Conservation (phyloP, 345 rosid species). For the Heritiera fomes region DNA sequence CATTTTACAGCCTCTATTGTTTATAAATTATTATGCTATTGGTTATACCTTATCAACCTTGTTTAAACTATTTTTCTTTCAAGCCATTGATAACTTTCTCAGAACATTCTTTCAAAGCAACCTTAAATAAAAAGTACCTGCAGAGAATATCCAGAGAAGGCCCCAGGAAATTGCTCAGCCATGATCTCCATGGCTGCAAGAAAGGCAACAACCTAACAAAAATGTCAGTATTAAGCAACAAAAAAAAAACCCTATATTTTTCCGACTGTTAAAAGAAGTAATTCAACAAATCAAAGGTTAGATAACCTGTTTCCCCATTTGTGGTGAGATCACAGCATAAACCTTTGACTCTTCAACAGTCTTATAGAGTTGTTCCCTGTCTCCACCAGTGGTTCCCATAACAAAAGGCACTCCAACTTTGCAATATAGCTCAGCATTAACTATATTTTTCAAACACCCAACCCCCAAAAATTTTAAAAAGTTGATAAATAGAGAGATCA, state of each 20-base stretch:
- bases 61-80: neutral
- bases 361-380: slow-evolving; percentile 59
- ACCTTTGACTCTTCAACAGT: slow-evolving; percentile 64
- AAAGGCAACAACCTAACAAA: slow-evolving; percentile 85
- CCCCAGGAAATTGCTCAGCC: slow-evolving; percentile 97
- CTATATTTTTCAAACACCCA: slow-evolving; percentile 38
- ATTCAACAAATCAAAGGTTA: neutral
- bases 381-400: slow-evolving; percentile 98
- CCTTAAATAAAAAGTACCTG: slow-evolving; percentile 42
- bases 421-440: slow-evolving; percentile 76
- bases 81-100: neutral
- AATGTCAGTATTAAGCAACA: slow-evolving; percentile 25
- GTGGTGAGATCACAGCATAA: slow-evolving; percentile 95
- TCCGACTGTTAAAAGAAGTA: slow-evolving; percentile 1
- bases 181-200: slow-evolving; percentile 97
- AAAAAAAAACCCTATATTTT: neutral
- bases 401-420: slow-evolving; percentile 97
- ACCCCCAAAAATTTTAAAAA: neutral
- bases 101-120: neutral
- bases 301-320: slow-evolving; percentile 95
- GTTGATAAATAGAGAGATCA: neutral
- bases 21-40: neutral
- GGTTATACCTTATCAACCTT: slow-evolving; percentile 1
- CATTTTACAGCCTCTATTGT: neutral
- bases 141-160: slow-evolving; percentile 86